A percentile compares a stretch with the other conserved stretches of the same genome.
Conservation (phyloP, 1,284 basidiomycete species). For the Cryptococcus sp. region DNA sequence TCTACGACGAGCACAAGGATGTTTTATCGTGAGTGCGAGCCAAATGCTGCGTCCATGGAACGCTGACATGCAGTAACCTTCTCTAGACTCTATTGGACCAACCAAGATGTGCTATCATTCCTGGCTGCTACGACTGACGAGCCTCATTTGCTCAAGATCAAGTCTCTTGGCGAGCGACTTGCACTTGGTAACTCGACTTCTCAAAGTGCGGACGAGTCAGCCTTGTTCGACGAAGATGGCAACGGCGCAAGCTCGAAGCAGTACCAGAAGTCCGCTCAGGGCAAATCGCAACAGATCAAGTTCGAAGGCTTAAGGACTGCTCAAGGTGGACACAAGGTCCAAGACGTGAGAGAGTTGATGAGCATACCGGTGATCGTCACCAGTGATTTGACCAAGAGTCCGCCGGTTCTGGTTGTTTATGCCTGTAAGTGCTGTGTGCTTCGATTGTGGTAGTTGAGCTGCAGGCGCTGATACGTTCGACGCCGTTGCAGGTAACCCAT, state of each 20-base stretch:
- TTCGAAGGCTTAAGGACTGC: constrained; percentile 77
- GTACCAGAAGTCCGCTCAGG: constrained; percentile 65
- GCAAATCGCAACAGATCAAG: constrained; percentile 61
- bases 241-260: constrained; percentile 63
- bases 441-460: background rate
- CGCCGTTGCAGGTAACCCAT: constrained; percentile 20
- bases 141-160: constrained; percentile 87
- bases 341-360: constrained; percentile 87
- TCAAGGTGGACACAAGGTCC: constrained; percentile 78
- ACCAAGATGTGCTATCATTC: constrained; percentile 88
- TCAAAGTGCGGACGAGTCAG: constrained; percentile 77
- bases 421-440: constrained; percentile 35
- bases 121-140: constrained; percentile 87
- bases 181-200: constrained; percentile 62
- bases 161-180: constrained; percentile 80
- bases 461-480: background rate
- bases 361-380: constrained; percentile 90
- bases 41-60: constrained; percentile 30
- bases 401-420: constrained; percentile 77
- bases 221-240: constrained; percentile 70
- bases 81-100: constrained; percentile 65
- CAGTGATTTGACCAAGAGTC: constrained; percentile 88
- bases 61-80: background rate
- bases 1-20: constrained; percentile 89
- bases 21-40: constrained; percentile 59